Percentiles rank a stretch among this genome's conserved stretches.
These are phyloP conservation scores for Trichoderma erinaceum DNA, from an alignment of 495 filamentous ascomycete species.

Conservation along the genomic window DNA sequence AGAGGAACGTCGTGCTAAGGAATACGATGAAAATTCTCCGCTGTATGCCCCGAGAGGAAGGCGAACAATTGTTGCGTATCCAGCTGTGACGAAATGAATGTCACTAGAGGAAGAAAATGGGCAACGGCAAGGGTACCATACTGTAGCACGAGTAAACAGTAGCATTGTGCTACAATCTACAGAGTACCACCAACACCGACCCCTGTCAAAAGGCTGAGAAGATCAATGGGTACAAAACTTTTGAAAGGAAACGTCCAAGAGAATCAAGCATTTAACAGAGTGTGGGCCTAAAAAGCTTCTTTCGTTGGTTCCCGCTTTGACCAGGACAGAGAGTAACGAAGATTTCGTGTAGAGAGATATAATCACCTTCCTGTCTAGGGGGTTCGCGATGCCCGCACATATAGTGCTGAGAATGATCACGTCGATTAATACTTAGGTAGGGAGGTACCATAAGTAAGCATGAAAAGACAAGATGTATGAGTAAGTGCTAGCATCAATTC, in stretches of 20 bases:
- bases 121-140: not conserved
- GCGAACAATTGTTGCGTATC: not conserved
- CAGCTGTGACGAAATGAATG: not conserved
- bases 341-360: not conserved
- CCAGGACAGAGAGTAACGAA: not conserved
- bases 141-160: no score
- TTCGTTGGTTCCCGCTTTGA: not conserved
- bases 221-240: not conserved
- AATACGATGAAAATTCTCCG: not conserved
- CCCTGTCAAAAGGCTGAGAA: not conserved
- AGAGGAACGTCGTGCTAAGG: not conserved
- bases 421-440: not conserved
- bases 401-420: not conserved
- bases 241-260: not conserved
- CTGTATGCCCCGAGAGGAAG: not conserved
- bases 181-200: no score
- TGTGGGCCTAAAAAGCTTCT: slow-evolving; percentile 3
- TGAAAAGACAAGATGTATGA: not conserved
- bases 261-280: not conserved
- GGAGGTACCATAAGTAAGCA: not conserved
- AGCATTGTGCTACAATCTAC: no score
- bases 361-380: not conserved
- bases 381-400: not conserved
- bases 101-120: not conserved
- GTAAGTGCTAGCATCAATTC: not conserved